Evolutionary conservation across 2,329 filamentous ascomycete genomes (phyloP).

Genomic region (Ophiostoma montium): DNA sequence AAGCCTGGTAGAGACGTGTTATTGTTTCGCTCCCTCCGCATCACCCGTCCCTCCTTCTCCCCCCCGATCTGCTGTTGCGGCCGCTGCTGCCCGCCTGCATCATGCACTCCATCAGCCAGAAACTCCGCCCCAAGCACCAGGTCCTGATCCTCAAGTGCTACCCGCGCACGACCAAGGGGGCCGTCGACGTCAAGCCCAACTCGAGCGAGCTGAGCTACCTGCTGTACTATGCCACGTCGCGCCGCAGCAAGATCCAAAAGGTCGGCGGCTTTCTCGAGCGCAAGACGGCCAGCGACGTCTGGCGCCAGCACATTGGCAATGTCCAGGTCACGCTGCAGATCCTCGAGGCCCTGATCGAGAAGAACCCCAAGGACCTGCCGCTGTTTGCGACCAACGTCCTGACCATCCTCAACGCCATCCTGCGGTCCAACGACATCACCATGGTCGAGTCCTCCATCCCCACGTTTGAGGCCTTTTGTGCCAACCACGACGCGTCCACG

Average conservation of each 20-base stretch:
- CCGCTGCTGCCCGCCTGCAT: slow-evolving; percentile 14
- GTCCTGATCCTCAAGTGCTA: slow-evolving; percentile 94
- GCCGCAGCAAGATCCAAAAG: slow-evolving; percentile 90
- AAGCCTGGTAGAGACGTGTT: background rate
- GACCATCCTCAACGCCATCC: slow-evolving; percentile 67
- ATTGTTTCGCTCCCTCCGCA: background rate
- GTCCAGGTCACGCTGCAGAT: slow-evolving; percentile 93
- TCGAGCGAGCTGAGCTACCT: slow-evolving; percentile 94
- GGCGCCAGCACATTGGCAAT: slow-evolving; percentile 76
- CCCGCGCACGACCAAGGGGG: slow-evolving; percentile 78
- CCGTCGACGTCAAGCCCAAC: slow-evolving; percentile 88
- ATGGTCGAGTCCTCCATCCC: slow-evolving; percentile 84
- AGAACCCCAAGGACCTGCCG: slow-evolving; percentile 76
- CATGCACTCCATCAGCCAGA: slow-evolving; percentile 53
- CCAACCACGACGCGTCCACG: slow-evolving; percentile 72
- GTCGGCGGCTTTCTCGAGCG: slow-evolving; percentile 91
- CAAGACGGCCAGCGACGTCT: slow-evolving; percentile 83
- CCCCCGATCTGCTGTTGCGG: background rate
- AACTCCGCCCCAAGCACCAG: slow-evolving; percentile 87
- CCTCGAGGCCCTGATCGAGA: slow-evolving; percentile 80
- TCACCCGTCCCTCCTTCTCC: background rate
- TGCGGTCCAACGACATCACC: slow-evolving; percentile 75
- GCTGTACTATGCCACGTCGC: slow-evolving; percentile 90
- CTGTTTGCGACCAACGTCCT: slow-evolving; percentile 78
- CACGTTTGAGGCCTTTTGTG: slow-evolving; percentile 79